Percentiles rank a stretch among this genome's conserved stretches.
Evolutionary conservation across 192 early-diverging fungal species (phyloP).

Genomic region (Coemansia sp.): DNA sequence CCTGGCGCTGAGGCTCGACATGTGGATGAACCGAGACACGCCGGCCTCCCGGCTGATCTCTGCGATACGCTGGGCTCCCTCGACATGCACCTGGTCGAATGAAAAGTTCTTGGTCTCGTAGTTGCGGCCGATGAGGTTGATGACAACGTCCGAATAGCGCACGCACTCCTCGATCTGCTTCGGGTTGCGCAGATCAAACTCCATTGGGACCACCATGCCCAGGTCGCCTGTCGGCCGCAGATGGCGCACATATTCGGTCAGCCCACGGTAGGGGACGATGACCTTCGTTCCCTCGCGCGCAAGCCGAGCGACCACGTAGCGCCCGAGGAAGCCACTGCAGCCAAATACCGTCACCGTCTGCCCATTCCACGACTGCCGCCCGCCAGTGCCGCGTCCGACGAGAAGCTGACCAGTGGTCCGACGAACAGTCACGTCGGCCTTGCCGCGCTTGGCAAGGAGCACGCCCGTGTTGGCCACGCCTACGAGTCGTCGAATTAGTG

Average conservation of each 20-base stretch:
- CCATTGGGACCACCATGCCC: constrained; percentile 85
- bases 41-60: constrained; percentile 70
- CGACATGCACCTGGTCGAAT: constrained; percentile 77
- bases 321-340: constrained; percentile 91
- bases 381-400: constrained; percentile 60
- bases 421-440: constrained; percentile 40
- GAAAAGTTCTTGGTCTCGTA: constrained; percentile 92
- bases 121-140: constrained; percentile 90
- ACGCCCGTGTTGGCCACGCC: constrained; percentile 12
- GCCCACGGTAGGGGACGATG: constrained; percentile 81
- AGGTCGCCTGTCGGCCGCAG: constrained; percentile 92
- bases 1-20: constrained; percentile 79
- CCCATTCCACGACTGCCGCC: constrained; percentile 77
- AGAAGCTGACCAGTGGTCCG: constrained; percentile 40
- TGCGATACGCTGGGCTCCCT: constrained; percentile 76
- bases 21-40: constrained; percentile 80
- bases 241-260: constrained; percentile 77
- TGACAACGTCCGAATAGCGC: constrained; percentile 90
- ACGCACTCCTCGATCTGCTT: constrained; percentile 75
- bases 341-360: constrained; percentile 93
- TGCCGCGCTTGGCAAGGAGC: constrained; percentile 44
- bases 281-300: constrained; percentile 89
- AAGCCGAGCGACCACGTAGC: constrained; percentile 88
- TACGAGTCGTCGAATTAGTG: no score
- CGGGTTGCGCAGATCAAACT: constrained; percentile 87